Evolutionary conservation across 345 rosid species (phyloP).

Genomic region (Angophora floribunda): DNA sequence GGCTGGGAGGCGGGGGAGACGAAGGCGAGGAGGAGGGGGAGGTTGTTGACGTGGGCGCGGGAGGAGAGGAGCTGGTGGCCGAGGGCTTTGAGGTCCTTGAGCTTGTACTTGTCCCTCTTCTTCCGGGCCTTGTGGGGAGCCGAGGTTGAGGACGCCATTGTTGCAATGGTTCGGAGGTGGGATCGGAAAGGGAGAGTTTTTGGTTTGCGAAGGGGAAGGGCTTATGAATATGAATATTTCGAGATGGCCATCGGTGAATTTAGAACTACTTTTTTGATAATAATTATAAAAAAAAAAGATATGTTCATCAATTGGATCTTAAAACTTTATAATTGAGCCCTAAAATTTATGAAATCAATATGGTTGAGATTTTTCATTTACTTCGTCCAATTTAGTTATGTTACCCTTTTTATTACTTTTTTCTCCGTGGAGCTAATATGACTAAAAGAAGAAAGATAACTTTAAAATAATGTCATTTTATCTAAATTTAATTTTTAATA

Average conservation of each 20-base stretch:
- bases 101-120: conserved; percentile 10
- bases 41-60: conserved; percentile 62
- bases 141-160: conserved; percentile 28
- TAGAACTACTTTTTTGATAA: not conserved
- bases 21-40: conserved; percentile 65
- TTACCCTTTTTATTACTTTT: too few relatives aligned
- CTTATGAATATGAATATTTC: not conserved
- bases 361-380: not conserved
- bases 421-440: too few relatives aligned
- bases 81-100: conserved; percentile 57
- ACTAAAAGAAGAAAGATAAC: not conserved
- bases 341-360: too few relatives aligned
- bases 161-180: not conserved
- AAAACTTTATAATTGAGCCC: too few relatives aligned
- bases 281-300: too few relatives aligned
- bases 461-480: accelerated
- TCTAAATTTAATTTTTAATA: too few relatives aligned
- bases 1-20: conserved; percentile 58
- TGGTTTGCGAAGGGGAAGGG: not conserved
- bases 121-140: conserved; percentile 17
- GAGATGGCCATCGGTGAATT: not conserved
- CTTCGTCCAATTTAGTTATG: not conserved
- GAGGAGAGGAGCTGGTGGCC: conserved; percentile 74
- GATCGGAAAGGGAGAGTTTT: not conserved
- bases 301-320: too few relatives aligned